These are phyloP conservation scores for Claviceps pusilla DNA, from an alignment of 2,329 filamentous ascomycete species.

Conservation along the genomic window DNA sequence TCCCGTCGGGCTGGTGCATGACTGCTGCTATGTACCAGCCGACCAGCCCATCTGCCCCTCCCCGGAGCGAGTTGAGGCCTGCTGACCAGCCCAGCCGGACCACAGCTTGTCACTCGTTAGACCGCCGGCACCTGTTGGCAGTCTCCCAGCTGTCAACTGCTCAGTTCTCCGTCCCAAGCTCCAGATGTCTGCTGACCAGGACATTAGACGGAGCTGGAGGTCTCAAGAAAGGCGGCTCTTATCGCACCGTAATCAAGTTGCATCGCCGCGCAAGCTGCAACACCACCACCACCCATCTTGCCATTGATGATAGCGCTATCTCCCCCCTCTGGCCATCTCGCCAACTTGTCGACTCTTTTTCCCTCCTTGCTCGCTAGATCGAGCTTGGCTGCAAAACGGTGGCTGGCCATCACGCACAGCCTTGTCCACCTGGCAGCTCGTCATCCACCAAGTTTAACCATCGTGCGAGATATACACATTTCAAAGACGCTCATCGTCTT, in stretches of 20 bases:
- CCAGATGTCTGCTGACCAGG: constrained; percentile 7
- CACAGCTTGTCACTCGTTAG: too few species aligned
- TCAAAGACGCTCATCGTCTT: not conserved
- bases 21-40: not conserved
- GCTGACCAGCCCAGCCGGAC: too few species aligned
- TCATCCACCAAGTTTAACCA: not conserved
- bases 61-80: too few species aligned
- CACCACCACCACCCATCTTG: constrained; percentile 1
- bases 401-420: not conserved
- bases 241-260: not conserved
- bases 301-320: not conserved
- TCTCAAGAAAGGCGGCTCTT: constrained; percentile 2
- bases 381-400: constrained; percentile 1
- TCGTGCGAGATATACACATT: not conserved
- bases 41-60: too few species aligned
- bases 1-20: constrained; percentile 1
- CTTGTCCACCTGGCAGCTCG: not conserved
- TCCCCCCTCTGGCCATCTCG: not conserved
- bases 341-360: not conserved
- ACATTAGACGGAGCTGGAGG: too few species aligned
- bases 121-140: too few species aligned
- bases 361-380: constrained; percentile 3
- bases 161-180: too few species aligned
- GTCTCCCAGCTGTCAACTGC: too few species aligned
- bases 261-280: not conserved